These are phyloP conservation scores for Talaromyces sp. DNA, from an alignment of 2,329 filamentous ascomycete species.

Conservation along the genomic window DNA sequence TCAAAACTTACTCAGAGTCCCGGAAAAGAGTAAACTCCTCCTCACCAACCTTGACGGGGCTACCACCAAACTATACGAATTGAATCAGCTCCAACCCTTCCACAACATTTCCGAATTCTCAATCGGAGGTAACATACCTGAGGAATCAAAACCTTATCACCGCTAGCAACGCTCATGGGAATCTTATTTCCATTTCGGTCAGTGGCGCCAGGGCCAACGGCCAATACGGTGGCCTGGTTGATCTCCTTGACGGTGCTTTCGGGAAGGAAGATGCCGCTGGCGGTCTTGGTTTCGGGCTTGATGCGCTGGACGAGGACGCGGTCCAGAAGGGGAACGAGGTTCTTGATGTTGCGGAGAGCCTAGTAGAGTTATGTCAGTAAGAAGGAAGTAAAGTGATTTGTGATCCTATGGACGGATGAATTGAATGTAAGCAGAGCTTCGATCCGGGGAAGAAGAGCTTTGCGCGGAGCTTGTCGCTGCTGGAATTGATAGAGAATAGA, in stretches of 20 bases:
- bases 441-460: conserved; percentile 4
- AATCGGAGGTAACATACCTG: conserved; percentile 59
- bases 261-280: conserved; percentile 94
- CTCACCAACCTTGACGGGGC: conserved; percentile 93
- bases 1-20: conserved; percentile 83
- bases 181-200: conserved; percentile 88
- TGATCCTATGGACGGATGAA: background rate
- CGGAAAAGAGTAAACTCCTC: conserved; percentile 95
- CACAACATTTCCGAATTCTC: background rate
- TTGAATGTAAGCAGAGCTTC: background rate
- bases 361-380: background rate
- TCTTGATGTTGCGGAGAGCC: conserved; percentile 90
- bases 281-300: conserved; percentile 96
- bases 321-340: conserved; percentile 92
- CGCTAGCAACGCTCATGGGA: conserved; percentile 73
- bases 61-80: conserved; percentile 74
- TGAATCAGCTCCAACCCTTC: background rate
- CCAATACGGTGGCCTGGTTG: conserved; percentile 94
- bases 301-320: conserved; percentile 96
- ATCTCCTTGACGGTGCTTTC: conserved; percentile 97
- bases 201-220: conserved; percentile 83
- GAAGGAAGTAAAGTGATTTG: background rate
- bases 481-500: background rate
- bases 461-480: conserved; percentile 9
- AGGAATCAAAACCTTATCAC: conserved; percentile 93